These are phyloP conservation scores for Microbotryum lychnidis-dioicae DNA, from an alignment of 1,284 basidiomycete genomes.

Conservation along the genomic window DNA sequence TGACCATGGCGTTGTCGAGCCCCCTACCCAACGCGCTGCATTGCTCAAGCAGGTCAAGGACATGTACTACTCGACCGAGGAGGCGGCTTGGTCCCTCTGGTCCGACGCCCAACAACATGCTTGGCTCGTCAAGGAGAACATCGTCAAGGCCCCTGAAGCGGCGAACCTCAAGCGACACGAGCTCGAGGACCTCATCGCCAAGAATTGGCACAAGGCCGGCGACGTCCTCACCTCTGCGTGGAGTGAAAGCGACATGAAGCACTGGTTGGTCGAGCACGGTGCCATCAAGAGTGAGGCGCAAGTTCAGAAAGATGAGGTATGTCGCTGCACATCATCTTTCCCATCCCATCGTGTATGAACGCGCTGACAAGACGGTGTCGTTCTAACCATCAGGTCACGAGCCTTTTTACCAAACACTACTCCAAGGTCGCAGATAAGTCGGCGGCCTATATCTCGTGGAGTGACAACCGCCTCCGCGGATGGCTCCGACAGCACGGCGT, in stretches of 20 bases:
- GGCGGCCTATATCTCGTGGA: constrained; percentile 36
- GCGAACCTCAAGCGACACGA: constrained; percentile 54
- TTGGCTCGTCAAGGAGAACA: constrained; percentile 35
- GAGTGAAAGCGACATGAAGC: constrained; percentile 65
- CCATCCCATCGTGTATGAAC: neutral
- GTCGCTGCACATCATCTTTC: neutral
- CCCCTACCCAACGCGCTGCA: constrained; percentile 47
- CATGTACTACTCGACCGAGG: constrained; percentile 47
- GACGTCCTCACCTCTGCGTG: constrained; percentile 64
- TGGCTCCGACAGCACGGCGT: constrained; percentile 35
- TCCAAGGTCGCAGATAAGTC: constrained; percentile 25
- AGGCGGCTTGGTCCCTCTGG: constrained; percentile 41
- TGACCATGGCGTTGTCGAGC: constrained; percentile 62
- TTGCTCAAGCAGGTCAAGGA: constrained; percentile 60
- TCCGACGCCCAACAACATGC: constrained; percentile 54
- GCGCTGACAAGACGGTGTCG: neutral
- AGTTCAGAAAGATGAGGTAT: constrained; percentile 40
- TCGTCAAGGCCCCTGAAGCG: constrained; percentile 20
- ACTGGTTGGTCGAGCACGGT: constrained; percentile 68
- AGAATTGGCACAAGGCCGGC: constrained; percentile 63
- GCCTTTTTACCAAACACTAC: constrained; percentile 35
- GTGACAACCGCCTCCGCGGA: constrained; percentile 35
- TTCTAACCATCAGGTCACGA: constrained; percentile 12
- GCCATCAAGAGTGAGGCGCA: constrained; percentile 60
- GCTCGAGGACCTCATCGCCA: constrained; percentile 61